phyloP scores from a whole-genome alignment of 768 basidiomycete genomes.

The Austroboletus eburneus region DNA sequence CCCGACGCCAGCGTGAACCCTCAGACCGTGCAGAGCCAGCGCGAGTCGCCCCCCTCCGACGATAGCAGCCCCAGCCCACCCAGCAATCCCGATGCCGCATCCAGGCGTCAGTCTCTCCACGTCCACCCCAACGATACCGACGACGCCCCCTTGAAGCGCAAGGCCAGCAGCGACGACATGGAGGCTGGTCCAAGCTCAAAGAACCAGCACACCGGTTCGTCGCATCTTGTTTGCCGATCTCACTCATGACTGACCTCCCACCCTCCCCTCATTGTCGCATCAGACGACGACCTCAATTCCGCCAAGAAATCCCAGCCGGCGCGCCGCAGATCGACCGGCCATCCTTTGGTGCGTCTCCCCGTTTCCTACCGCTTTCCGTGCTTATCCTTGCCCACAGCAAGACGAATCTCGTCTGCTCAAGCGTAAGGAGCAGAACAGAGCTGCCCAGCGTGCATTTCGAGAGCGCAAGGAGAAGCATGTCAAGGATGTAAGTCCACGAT shows the following conservation, averaged over 20 bases:
- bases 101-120: constrained; percentile 17
- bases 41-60: constrained; percentile 56
- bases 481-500: constrained; percentile 69
- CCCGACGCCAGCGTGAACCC: constrained; percentile 52
- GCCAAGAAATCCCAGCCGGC: constrained; percentile 23
- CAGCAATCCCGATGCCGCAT: constrained; percentile 34
- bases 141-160: constrained; percentile 64
- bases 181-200: constrained; percentile 66
- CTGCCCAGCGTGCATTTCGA: constrained; percentile 94
- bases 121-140: constrained; percentile 34
- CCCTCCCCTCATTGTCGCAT: not conserved
- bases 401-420: constrained; percentile 77
- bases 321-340: constrained; percentile 41
- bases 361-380: not conserved
- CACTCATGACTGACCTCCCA: not conserved
- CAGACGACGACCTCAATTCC: constrained; percentile 24
- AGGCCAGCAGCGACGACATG: constrained; percentile 64
- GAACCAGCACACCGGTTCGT: constrained; percentile 58
- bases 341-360: constrained; percentile 29
- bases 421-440: constrained; percentile 95
- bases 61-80: constrained; percentile 80
- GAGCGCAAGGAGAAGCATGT: constrained; percentile 98
- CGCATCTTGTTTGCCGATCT: constrained; percentile 1
- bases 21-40: constrained; percentile 43
- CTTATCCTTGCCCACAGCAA: constrained; percentile 28